phyloP scores from a whole-genome alignment of 2,329 filamentous ascomycete genomes.

The Sclerotinia sclerotiorum region DNA sequence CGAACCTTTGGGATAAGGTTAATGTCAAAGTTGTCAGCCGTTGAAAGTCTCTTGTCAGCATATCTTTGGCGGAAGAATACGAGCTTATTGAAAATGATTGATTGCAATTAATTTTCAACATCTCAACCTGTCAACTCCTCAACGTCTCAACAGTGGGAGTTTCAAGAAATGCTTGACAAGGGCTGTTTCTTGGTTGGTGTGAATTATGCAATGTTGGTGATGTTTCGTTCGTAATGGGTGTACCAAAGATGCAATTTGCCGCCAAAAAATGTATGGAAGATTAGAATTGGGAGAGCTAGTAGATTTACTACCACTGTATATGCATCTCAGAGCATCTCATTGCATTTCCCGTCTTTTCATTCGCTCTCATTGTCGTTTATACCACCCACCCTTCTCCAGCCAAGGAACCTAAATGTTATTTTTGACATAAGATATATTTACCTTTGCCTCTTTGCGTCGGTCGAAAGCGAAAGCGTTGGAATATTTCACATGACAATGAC shows the following conservation, averaged over 20 bases:
- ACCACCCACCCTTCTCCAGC: neutral
- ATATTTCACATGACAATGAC: neutral
- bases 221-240: neutral
- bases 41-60: slow-evolving; percentile 1
- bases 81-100: neutral
- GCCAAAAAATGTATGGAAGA: neutral
- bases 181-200: neutral
- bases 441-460: neutral
- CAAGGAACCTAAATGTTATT: no score
- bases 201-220: slow-evolving; percentile 3
- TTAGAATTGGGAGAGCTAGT: neutral
- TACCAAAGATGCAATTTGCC: neutral
- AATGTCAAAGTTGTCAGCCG: neutral
- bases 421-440: neutral
- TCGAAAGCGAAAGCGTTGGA: no score
- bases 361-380: neutral
- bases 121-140: neutral
- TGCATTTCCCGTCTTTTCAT: neutral
- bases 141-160: neutral
- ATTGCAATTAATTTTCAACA: neutral
- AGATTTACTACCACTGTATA: neutral
- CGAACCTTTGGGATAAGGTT: neutral
- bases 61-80: slow-evolving; percentile 17
- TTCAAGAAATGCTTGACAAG: slow-evolving; percentile 2
- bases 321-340: neutral